A percentile compares a stretch with the other conserved stretches of the same genome.
These are phyloP conservation scores for Pyrus pyrifolia DNA, from an alignment of 306 rosid genomes.

Conservation along the genomic window DNA sequence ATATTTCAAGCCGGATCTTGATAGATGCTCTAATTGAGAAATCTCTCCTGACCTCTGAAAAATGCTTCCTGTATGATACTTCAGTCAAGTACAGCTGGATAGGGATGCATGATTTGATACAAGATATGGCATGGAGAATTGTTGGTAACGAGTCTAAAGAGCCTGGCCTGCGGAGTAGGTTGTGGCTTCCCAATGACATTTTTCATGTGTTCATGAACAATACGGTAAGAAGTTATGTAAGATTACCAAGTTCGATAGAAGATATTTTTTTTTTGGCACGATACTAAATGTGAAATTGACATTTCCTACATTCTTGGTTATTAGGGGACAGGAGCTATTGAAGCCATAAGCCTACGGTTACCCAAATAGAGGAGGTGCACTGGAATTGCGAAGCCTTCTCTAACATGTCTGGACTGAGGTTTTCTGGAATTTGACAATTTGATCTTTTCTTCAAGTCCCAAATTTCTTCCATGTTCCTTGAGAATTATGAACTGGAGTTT, in stretches of 20 bases:
- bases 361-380: too few species aligned
- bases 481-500: too few species aligned
- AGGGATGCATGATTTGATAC: slow-evolving; percentile 31
- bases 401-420: too few species aligned
- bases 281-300: neutral
- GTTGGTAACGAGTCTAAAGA: neutral
- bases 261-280: neutral
- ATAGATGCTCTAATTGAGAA: slow-evolving; percentile 28
- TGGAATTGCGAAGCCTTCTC: too few species aligned
- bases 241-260: neutral
- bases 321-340: slow-evolving; percentile 3
- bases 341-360: neutral
- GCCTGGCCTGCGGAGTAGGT: neutral
- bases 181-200: neutral
- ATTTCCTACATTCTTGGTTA: neutral
- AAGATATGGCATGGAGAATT: neutral
- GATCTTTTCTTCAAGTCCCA: too few species aligned
- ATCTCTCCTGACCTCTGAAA: slow-evolving; percentile 22
- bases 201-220: slow-evolving; percentile 7
- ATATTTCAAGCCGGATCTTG: slow-evolving; percentile 3
- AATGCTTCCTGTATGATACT: neutral
- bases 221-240: slow-evolving; percentile 1
- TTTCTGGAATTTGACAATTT: too few species aligned
- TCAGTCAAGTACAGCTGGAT: neutral
- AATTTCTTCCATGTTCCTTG: too few species aligned